phyloP scores from a whole-genome alignment of 2,329 filamentous ascomycete species.

The Teratosphaeria nubilosa region DNA sequence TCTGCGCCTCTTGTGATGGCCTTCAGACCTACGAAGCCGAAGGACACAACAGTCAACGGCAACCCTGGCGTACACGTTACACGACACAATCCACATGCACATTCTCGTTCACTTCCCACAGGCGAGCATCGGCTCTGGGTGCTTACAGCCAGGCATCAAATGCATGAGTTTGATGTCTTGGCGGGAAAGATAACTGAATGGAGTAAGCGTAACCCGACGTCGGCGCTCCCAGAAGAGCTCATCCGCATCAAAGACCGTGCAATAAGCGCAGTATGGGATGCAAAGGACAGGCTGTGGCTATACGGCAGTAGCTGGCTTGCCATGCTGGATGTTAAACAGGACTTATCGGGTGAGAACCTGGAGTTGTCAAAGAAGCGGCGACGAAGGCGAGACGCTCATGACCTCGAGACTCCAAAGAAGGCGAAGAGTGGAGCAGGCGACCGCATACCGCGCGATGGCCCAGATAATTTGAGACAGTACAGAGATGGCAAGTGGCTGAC shows the following conservation, averaged over 20 bases:
- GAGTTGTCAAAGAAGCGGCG: background rate
- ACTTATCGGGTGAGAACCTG: constrained; percentile 40
- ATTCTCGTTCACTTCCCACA: constrained; percentile 47
- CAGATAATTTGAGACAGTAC: background rate
- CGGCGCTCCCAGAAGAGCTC: constrained; percentile 64
- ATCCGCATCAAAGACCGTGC: constrained; percentile 65
- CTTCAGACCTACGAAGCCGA: constrained; percentile 32
- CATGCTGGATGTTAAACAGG: constrained; percentile 77
- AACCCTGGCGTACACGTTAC: constrained; percentile 42
- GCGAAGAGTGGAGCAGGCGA: constrained; percentile 1
- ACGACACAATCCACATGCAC: constrained; percentile 40
- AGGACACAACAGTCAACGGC: constrained; percentile 25
- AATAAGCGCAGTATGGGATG: constrained; percentile 79
- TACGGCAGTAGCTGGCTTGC: constrained; percentile 80
- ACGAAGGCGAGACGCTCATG: constrained; percentile 18
- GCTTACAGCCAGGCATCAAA: constrained; percentile 54
- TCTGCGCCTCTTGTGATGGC: constrained; percentile 36
- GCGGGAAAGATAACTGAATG: constrained; percentile 70
- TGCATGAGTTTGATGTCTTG: constrained; percentile 72
- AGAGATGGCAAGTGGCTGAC: background rate
- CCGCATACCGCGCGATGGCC: background rate
- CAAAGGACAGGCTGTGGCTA: constrained; percentile 56
- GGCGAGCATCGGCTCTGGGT: constrained; percentile 47
- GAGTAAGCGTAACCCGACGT: constrained; percentile 74
- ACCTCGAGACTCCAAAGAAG: constrained; percentile 26